phyloP scores from a whole-genome alignment of 371 early-diverging fungal species.

The Rhizopus arrhizus region DNA sequence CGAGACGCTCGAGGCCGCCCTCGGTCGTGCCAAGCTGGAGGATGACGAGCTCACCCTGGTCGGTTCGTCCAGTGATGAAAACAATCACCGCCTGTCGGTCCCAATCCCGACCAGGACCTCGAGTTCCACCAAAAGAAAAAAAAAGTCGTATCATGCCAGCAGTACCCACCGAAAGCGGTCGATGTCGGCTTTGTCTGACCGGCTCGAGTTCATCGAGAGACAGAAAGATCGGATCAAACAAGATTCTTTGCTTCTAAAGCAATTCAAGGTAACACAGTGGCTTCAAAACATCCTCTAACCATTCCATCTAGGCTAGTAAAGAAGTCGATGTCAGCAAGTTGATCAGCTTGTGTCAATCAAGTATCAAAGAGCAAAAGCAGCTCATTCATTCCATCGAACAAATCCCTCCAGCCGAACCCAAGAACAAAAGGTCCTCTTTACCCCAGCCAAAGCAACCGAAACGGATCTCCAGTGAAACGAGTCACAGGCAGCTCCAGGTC shows the following conservation, averaged over 20 bases:
- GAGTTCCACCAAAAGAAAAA: conserved; percentile 9
- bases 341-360: conserved; percentile 15
- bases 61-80: conserved; percentile 8
- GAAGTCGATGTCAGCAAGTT: conserved; percentile 2
- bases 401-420: neutral
- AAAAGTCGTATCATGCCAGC: neutral
- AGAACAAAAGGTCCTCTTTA: conserved; percentile 1
- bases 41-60: neutral
- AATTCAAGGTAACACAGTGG: conserved; percentile 7
- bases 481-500: neutral
- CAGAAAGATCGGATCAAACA: conserved; percentile 21
- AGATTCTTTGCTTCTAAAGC: conserved; percentile 20
- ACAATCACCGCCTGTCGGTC: neutral
- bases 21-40: neutral
- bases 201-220: conserved; percentile 8
- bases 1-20: neutral
- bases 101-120: neutral
- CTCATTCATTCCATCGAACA: conserved; percentile 14
- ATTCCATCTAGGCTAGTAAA: too few species aligned
- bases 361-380: conserved; percentile 22
- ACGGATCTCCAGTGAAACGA: conserved; percentile 1
- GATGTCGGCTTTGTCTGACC: too few species aligned
- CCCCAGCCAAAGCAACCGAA: neutral
- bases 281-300: neutral
- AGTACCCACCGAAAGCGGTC: too few species aligned